Conservation (phyloP, 148 eudicot species). For the Amaranthus cruentus region DNA sequence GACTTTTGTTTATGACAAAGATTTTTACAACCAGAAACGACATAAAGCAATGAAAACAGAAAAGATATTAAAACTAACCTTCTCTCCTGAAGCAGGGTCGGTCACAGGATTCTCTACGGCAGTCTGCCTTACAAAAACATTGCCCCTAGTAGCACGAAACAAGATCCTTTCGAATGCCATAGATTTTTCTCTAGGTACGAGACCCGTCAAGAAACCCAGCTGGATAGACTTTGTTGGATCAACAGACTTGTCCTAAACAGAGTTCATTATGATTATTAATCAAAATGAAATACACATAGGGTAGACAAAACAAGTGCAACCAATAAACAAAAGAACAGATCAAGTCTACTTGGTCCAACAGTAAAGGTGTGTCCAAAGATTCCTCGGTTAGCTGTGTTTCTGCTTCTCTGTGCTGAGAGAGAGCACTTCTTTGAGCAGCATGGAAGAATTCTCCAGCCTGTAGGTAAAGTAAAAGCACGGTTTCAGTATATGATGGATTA, state of each 20-base stretch:
- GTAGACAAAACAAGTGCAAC: not conserved
- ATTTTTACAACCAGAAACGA: not conserved
- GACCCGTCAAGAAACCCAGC: constrained; percentile 82
- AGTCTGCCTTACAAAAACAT: constrained; percentile 72
- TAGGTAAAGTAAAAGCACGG: not conserved
- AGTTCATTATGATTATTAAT: constrained; percentile 16
- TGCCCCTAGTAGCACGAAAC: constrained; percentile 99
- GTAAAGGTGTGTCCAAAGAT: constrained; percentile 76
- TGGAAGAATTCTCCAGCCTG: constrained; percentile 90
- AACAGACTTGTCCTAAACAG: constrained; percentile 46
- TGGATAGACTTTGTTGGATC: constrained; percentile 84
- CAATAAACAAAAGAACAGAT: constrained; percentile 1
- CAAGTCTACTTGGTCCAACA: constrained; percentile 52
- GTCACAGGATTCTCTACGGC: constrained; percentile 63
- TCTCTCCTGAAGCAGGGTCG: constrained; percentile 90
- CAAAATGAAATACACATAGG: not conserved
- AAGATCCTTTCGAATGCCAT: constrained; percentile 94
- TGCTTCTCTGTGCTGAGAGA: constrained; percentile 66
- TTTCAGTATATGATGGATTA: not conserved
- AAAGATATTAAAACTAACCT: constrained; percentile 41
- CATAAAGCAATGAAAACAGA: not conserved
- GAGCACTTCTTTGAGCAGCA: constrained; percentile 67
- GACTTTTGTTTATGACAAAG: not conserved
- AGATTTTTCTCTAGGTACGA: constrained; percentile 80
- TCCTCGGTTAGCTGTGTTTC: constrained; percentile 56